Evolutionary conservation across 2,329 filamentous ascomycete species (phyloP), one percentile per base, ranked within the genome.

Genomic region (Fusarium pseudocircinatum): DNA sequence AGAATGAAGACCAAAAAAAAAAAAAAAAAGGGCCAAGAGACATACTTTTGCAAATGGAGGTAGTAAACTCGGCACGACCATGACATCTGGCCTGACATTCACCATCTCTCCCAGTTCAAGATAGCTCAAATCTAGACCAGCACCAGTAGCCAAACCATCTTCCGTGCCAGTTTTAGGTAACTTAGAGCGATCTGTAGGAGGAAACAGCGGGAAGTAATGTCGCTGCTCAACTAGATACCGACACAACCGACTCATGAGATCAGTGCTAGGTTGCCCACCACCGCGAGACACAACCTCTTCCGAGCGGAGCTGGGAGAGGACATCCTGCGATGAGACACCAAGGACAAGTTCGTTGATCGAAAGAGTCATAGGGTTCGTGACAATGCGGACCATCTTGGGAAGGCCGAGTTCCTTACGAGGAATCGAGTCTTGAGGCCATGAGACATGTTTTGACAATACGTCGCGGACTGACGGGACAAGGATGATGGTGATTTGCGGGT

Each of bases 81-180:
- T 83, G 42, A 98, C 87, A 82, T 99, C 96, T 1, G 95, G 96
- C 59, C 91, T 86, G 6, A 95, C 93, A 72, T 93, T 93, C 78
- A 96, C 88, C 90, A 97, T 97, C 82, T 98, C 96, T 24, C 94
- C 95, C 24, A 98, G 84, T 83, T 96, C 96, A 75, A 97, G 80
- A 82, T 96, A 97, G 71, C 92, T 92, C 26, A 94, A 84, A 81
- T 99, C 96, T 58, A 98, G 81, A 85, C 92, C 91, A 2, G 94
- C 91, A 1, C 95, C 95, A 0, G 93, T 91, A 9, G 89, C 90
- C 42, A 89, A 77, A 2, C 88, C 89, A 66, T 88, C 86, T 24
- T 84, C 86, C 4, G 88, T 89, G 2, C 90, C 91, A 2, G 90
- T 90, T 79, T 88, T 92, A 36, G 92, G 90, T 62, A 94, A 83